These are phyloP conservation scores for Jimgerdemannia lactiflua DNA, from an alignment of 192 early-diverging fungal genomes.

Conservation along the genomic window DNA sequence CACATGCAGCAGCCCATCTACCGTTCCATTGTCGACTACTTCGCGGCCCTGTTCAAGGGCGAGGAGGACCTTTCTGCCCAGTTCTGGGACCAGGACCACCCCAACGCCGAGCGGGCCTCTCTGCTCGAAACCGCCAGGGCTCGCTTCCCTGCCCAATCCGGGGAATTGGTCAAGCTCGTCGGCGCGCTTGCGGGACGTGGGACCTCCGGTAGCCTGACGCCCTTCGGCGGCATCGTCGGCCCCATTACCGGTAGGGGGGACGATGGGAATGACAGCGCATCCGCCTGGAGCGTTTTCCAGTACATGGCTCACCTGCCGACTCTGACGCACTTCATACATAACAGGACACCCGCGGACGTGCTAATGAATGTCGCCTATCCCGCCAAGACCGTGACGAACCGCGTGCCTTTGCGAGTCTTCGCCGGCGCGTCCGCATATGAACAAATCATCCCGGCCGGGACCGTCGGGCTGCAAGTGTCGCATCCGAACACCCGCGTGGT, in stretches of 20 bases:
- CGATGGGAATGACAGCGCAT: not conserved
- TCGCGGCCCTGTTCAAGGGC: conserved; percentile 6
- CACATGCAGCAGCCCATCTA: conserved; percentile 3
- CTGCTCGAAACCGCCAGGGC: conserved; percentile 13
- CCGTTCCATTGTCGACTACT: conserved; percentile 7
- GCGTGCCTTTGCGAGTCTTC: conserved; percentile 1
- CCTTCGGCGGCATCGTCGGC: too few species aligned
- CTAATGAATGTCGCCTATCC: not conserved
- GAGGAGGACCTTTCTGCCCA: conserved; percentile 11
- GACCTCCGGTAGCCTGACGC: too few species aligned
- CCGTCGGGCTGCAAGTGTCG: conserved; percentile 7
- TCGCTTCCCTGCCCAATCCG: conserved; percentile 21
- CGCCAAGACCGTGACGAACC: not conserved
- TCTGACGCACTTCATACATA: conserved; percentile 9
- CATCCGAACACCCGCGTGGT: conserved; percentile 1
- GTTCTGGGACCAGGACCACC: conserved; percentile 21
- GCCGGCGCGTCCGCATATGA: not conserved
- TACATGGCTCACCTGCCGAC: conserved; percentile 5
- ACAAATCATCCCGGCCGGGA: conserved; percentile 11
- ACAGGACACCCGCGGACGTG: not conserved
- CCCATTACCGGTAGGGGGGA: too few species aligned
- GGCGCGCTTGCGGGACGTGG: conserved; percentile 10
- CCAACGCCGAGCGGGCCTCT: not conserved
- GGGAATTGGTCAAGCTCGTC: conserved; percentile 11
- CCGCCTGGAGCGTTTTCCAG: conserved; percentile 19